Evolutionary conservation across 768 basidiomycete genomes (phyloP).

Genomic region (Baorangia bicolor): DNA sequence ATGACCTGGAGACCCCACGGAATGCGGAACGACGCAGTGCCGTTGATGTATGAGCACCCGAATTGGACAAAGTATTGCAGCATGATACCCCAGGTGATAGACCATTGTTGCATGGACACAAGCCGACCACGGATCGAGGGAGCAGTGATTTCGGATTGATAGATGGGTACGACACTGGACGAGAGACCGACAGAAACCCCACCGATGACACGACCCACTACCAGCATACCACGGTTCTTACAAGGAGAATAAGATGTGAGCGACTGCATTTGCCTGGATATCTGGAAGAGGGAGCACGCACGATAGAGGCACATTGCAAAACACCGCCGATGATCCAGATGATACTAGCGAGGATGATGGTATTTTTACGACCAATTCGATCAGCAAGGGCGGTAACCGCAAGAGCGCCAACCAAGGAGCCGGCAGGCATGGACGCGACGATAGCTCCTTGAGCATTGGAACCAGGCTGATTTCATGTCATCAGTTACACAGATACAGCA

Average conservation of each 20-base stretch:
- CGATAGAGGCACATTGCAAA: slow-evolving; percentile 62
- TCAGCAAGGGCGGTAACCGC: slow-evolving; percentile 64
- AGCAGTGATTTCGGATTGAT: slow-evolving; percentile 73
- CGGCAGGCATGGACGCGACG: slow-evolving; percentile 78
- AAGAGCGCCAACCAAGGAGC: slow-evolving; percentile 63
- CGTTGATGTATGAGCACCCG: slow-evolving; percentile 66
- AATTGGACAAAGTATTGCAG: slow-evolving; percentile 76
- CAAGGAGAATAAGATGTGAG: background rate
- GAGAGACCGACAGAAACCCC: slow-evolving; percentile 68
- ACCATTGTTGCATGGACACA: slow-evolving; percentile 78
- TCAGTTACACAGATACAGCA: background rate
- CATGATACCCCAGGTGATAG: slow-evolving; percentile 77
- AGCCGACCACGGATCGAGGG: slow-evolving; percentile 72
- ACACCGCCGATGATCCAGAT: slow-evolving; percentile 74
- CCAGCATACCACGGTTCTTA: slow-evolving; percentile 73
- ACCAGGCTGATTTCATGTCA: slow-evolving; percentile 36
- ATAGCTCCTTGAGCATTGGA: slow-evolving; percentile 67
- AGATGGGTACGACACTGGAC: slow-evolving; percentile 67
- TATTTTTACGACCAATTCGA: slow-evolving; percentile 60
- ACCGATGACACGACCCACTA: slow-evolving; percentile 65
- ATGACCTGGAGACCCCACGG: slow-evolving; percentile 82
- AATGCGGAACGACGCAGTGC: slow-evolving; percentile 72
- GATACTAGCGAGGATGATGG: slow-evolving; percentile 62
- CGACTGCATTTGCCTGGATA: background rate
- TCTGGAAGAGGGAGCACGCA: slow-evolving; percentile 20